Conservation (phyloP, 2,329 filamentous ascomycete genomes). For the Thielaviopsis ethacetica region DNA sequence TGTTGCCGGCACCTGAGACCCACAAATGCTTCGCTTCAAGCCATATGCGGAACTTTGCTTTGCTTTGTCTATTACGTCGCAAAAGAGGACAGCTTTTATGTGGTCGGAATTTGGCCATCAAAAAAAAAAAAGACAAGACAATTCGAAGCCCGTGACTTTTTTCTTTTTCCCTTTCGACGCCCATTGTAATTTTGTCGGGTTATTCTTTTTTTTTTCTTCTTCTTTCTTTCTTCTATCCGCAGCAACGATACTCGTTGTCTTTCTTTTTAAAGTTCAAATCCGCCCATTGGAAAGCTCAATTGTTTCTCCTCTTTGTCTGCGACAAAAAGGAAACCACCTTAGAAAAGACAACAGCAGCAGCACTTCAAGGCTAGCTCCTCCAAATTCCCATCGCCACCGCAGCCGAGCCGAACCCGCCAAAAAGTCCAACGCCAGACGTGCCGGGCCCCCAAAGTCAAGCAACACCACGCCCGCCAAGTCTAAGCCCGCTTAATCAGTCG, state of each 20-base stretch:
- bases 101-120: neutral
- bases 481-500: too few species aligned
- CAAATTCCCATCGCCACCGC: neutral
- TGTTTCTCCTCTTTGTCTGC: neutral
- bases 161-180: neutral
- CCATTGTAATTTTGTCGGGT: neutral
- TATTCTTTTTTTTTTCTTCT: neutral
- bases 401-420: too few species aligned
- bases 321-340: neutral
- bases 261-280: neutral
- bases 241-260: neutral
- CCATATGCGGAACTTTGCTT: neutral
- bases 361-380: neutral
- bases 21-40: neutral
- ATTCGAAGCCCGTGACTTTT: neutral
- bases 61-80: constrained; percentile 4
- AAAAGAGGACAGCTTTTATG: constrained; percentile 6
- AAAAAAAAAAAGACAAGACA: neutral
- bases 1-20: neutral
- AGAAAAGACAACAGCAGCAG: neutral
- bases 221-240: neutral
- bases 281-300: neutral
- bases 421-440: too few species aligned
- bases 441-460: too few species aligned
- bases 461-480: too few species aligned